Conservation (phyloP, 352 stramenopile genomes). For the Bremia lactucae region DNA sequence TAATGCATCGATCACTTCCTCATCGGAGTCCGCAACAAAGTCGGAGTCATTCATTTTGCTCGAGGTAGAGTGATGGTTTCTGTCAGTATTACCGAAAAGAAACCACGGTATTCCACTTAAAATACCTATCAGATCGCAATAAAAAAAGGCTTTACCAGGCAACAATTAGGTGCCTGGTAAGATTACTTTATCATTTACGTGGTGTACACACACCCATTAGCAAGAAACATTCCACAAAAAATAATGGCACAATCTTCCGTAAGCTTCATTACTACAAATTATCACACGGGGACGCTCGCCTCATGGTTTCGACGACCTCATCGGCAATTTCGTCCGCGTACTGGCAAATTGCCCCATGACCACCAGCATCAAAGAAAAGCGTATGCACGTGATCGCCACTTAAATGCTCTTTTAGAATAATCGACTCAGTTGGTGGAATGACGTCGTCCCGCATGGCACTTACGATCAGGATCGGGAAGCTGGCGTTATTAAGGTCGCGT, state of each 20-base stretch:
- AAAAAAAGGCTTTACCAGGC: too few species aligned
- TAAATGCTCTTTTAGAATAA: conserved; percentile 24
- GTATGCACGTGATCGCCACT: conserved; percentile 29
- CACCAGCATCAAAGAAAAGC: conserved; percentile 35
- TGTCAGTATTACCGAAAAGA: too few species aligned
- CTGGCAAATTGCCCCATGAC: conserved; percentile 39
- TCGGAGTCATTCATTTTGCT: conserved; percentile 34
- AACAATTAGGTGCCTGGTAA: too few species aligned
- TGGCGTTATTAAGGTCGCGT: conserved; percentile 23
- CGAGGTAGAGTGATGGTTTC: conserved; percentile 9
- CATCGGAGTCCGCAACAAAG: conserved; percentile 48
- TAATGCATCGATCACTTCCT: conserved; percentile 13
- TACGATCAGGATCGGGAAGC: conserved; percentile 42
- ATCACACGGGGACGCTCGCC: conserved; percentile 11
- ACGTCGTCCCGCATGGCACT: conserved; percentile 35
- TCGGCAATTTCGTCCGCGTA: conserved; percentile 32
- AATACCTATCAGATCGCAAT: too few species aligned
- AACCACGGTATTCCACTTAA: too few species aligned
- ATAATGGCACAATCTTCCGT: too few species aligned
- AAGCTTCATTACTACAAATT: too few species aligned
- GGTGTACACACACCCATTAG: too few species aligned
- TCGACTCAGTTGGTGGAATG: conserved; percentile 32
- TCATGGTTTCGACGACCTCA: conserved; percentile 22
- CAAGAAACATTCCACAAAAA: conserved; percentile 3
- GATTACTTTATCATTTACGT: too few species aligned